Evolutionary conservation across 768 basidiomycete genomes (phyloP), one percentile per base, ranked within the genome.

Genomic region (Lepiota venenata): DNA sequence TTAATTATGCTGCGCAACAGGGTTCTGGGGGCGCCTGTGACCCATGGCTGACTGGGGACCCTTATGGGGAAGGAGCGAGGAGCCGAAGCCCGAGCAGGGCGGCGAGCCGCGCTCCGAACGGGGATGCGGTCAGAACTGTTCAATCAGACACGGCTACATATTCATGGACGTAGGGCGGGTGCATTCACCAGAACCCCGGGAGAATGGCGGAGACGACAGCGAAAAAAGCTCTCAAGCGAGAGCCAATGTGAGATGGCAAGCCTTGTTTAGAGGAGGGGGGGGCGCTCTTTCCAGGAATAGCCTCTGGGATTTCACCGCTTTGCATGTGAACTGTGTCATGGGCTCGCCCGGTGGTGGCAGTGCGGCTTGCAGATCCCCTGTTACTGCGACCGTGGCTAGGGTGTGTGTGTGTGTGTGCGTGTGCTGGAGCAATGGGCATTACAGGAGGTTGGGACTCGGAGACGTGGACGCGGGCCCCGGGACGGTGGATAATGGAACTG

Each of bases 1-100:
- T 54, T 47, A 41, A 54, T 54, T 47, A 44, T 41, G 47, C 39
- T 55, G 46, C 53, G 46, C 45, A 47, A n/a, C 14, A 46, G 27
- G 32, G 32, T 32, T 11, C 32, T 32, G 32, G 32, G 32, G 32
- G 32, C 32, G 32, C 32, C 10, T 25, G 25, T 25, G 25, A 25
- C 25, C 25, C 25, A 25, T 25, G 5, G 29, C 20, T 20, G 41
- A 32, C 12, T n/a, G n/a, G n/a, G 25, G 25, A 25, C 20, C 27
- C 15, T 42, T 41, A 36, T 43, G 29, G 40, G 18, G 50, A 42
- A 42, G 41, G 15, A 21, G 32, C 25, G 25, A 27, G 11, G 18
- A 8, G 10, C 32, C 20, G 46, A 20, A 36, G 29, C 46, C 32
- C 29, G 46, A 21, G 14, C 20, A 43, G 41, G 8, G 29, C 41